A percentile compares a stretch with the other conserved stretches of the same genome.
Conservation (phyloP, 2,329 filamentous ascomycete genomes). For the Aspergillus alliaceus region DNA sequence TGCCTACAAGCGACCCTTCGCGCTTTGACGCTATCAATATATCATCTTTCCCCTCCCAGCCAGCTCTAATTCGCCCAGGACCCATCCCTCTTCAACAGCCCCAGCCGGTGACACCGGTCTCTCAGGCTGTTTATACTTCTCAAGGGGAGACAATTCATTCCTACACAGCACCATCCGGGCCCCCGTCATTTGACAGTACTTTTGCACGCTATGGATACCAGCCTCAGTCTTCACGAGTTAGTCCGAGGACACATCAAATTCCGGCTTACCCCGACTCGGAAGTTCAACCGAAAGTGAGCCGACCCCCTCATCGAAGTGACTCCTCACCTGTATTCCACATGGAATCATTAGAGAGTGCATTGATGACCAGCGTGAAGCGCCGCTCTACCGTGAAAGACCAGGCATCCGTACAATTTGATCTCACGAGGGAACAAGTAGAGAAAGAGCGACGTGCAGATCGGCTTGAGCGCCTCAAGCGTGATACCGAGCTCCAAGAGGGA, state of each 20-base stretch:
- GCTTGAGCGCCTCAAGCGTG: slow-evolving; percentile 24
- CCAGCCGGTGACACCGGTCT: slow-evolving; percentile 73
- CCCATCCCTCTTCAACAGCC: slow-evolving; percentile 79
- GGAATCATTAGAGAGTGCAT: slow-evolving; percentile 24
- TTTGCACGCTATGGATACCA: slow-evolving; percentile 18
- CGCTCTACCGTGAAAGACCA: slow-evolving; percentile 37
- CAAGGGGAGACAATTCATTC: slow-evolving; percentile 41
- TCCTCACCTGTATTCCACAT: slow-evolving; percentile 47
- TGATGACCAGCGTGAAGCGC: slow-evolving; percentile 29
- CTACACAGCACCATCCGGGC: slow-evolving; percentile 44
- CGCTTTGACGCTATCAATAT: slow-evolving; percentile 57
- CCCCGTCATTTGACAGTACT: slow-evolving; percentile 17
- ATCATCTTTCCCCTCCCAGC: slow-evolving; percentile 25
- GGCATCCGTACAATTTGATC: slow-evolving; percentile 56
- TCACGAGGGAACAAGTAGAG: slow-evolving; percentile 57
- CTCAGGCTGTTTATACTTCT: slow-evolving; percentile 63
- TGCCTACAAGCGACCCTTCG: slow-evolving; percentile 65
- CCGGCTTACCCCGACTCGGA: slow-evolving; percentile 11
- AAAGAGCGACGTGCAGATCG: slow-evolving; percentile 43
- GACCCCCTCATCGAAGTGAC: slow-evolving; percentile 42
- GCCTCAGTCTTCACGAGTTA: slow-evolving; percentile 14
- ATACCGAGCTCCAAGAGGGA: slow-evolving; percentile 19
- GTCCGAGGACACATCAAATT: slow-evolving; percentile 9
- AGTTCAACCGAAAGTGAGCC: background rate
- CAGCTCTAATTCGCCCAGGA: slow-evolving; percentile 50